Base-by-base conservation (phyloP, 805 yeast species). In the Zygosaccharomyces lentus region DNA sequence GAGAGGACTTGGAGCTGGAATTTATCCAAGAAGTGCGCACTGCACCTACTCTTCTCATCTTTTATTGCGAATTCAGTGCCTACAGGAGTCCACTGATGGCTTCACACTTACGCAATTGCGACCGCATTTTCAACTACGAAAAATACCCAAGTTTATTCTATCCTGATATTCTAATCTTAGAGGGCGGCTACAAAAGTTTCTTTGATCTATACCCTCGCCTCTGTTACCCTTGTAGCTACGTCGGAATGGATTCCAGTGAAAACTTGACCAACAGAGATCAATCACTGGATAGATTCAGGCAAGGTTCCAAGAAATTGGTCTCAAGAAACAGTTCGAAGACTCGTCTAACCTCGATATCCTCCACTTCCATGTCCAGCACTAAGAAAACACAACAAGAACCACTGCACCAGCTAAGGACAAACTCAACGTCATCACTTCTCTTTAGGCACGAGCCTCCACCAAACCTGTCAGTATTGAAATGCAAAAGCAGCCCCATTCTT, bases 21-120 rank as follows among this genome's bases (percentile, higher is more conserved):
- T 75, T 89, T 52, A 68, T 75, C 19, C 55, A 55, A 13, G 51
- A 50, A 9, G 50, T 35, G 40, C 26, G 39, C 41, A 27, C 43
- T 21, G 15, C 34, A 15, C 54, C 64, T 15, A 72, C 72, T 16
- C 68, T 93, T 45, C 64, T 91, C 6, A 74, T 93, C 9, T 91
- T 93, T 71, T 97, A 93, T 66, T 93, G 99, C 68, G 99, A 93
- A 67, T 91, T 88, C 64, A 84, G 95, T 31, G 80, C 95, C 5
- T 87, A 84, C 61, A 74, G 99, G 48, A 96, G 98, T n/a, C 99
- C 99, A 4, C 70, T 84, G 39, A 80, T 93, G 84, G 98, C 98
- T 1, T 72, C 81, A 44, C 89, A 88, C 62, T 73, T 93, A 46
- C 73, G 99, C 50, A 82, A 82, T 49, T 77, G 85, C 55, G 99